Conservation (phyloP, 805 yeast genomes). For the Hanseniaspora mollemarum region DNA sequence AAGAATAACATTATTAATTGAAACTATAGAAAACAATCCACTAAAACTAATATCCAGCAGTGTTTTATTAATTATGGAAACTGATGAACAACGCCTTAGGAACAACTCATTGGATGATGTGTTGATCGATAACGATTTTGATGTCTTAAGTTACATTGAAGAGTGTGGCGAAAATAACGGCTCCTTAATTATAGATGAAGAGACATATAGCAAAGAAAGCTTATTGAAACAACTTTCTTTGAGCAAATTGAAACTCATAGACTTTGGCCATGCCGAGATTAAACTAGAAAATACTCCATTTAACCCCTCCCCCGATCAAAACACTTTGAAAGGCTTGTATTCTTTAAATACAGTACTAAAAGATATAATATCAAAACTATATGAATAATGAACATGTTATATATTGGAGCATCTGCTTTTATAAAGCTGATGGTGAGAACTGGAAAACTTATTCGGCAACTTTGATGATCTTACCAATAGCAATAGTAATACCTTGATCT, state of each 20-base stretch:
- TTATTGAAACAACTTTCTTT: constrained; percentile 28
- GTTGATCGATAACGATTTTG: constrained; percentile 27
- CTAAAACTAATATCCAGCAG: constrained; percentile 61
- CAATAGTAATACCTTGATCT: constrained; percentile 97
- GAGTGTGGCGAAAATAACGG: constrained; percentile 25
- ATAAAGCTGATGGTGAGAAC: too few relatives aligned
- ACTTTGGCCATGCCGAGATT: constrained; percentile 76
- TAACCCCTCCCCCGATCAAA: not conserved
- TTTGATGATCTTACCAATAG: constrained; percentile 95
- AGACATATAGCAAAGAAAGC: constrained; percentile 24
- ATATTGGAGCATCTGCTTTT: too few relatives aligned
- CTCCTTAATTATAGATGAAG: constrained; percentile 19
- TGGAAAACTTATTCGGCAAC: constrained; percentile 39
- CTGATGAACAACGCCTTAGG: constrained; percentile 47
- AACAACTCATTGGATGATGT: constrained; percentile 34
- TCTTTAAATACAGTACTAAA: not conserved
- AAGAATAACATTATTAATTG: constrained; percentile 56
- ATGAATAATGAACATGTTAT: not conserved
- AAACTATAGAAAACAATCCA: constrained; percentile 52
- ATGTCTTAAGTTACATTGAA: constrained; percentile 29
- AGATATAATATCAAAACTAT: not conserved
- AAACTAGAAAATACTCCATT: constrained; percentile 24
- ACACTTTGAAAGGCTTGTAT: not conserved
- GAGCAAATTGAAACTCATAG: constrained; percentile 60
- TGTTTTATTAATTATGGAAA: constrained; percentile 62